Percentiles rank a stretch among this genome's conserved stretches.
Evolutionary conservation across 768 basidiomycete species (phyloP).

Genomic region (Myochromella boudieri): DNA sequence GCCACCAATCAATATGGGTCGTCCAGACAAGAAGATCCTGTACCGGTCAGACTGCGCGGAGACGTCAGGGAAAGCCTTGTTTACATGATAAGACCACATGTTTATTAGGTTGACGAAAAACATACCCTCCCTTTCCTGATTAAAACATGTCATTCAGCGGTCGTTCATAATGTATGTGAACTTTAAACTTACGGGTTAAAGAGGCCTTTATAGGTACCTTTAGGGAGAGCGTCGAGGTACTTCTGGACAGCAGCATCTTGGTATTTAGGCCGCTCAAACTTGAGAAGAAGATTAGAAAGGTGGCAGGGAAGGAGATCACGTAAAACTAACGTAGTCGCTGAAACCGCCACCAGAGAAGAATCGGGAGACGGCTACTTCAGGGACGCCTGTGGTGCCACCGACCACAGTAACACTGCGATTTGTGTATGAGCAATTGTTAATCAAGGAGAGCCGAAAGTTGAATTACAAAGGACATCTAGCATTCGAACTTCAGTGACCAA

Average conservation of each 20-base stretch:
- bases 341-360: slow-evolving; percentile 76
- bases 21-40: slow-evolving; percentile 45
- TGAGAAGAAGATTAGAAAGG: background rate
- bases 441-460: background rate
- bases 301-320: background rate
- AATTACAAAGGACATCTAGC: slow-evolving; percentile 51
- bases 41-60: slow-evolving; percentile 56
- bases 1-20: slow-evolving; percentile 44
- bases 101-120: background rate
- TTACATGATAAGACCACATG: background rate
- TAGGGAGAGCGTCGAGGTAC: slow-evolving; percentile 45
- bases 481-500: no score
- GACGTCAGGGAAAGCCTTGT: slow-evolving; percentile 64
- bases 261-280: slow-evolving; percentile 57
- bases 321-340: slow-evolving; percentile 56
- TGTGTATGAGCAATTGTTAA: background rate
- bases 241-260: slow-evolving; percentile 44
- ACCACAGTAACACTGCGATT: slow-evolving; percentile 65
- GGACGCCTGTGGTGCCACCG: slow-evolving; percentile 60
- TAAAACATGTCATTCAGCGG: background rate
- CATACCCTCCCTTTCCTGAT: slow-evolving; percentile 53
- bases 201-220: slow-evolving; percentile 53
- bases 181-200: slow-evolving; percentile 51
- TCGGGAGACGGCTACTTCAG: slow-evolving; percentile 50
- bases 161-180: background rate